Conservation (phyloP, 805 yeast species). For the Candida ficus region DNA sequence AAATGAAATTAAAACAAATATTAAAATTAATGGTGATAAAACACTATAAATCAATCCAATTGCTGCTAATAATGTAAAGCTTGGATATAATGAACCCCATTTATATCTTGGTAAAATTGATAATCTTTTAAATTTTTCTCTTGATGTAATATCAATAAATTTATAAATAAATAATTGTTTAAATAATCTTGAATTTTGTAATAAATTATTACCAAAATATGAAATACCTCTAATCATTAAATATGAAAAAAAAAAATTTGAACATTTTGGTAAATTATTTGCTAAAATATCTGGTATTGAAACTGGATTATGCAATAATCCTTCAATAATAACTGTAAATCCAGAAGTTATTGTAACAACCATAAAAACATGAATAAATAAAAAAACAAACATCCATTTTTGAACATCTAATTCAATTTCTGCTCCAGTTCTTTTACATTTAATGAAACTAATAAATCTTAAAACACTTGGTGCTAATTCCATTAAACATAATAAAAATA, state of each 20-base stretch:
- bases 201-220: slow-evolving; percentile 64
- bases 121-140: slow-evolving; percentile 44
- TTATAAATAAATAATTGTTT: slow-evolving; percentile 31
- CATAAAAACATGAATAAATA: slow-evolving; percentile 77
- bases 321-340: slow-evolving; percentile 55
- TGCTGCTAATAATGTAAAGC: slow-evolving; percentile 69
- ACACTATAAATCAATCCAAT: slow-evolving; percentile 76
- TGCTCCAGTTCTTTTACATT: slow-evolving; percentile 57
- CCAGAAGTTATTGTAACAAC: slow-evolving; percentile 86
- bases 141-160: slow-evolving; percentile 52
- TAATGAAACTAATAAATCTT: slow-evolving; percentile 45
- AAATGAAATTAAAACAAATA: slow-evolving; percentile 55
- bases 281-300: slow-evolving; percentile 71
- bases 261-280: slow-evolving; percentile 75
- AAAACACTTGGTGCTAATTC: slow-evolving; percentile 57
- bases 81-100: slow-evolving; percentile 81
- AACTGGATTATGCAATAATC: slow-evolving; percentile 62
- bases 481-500: slow-evolving; percentile 58
- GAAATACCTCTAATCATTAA: slow-evolving; percentile 70
- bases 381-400: slow-evolving; percentile 69
- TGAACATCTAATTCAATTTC: slow-evolving; percentile 69
- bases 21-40: slow-evolving; percentile 70
- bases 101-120: slow-evolving; percentile 41
- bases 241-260: slow-evolving; percentile 80
- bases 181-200: slow-evolving; percentile 52